A percentile compares a stretch with the other conserved stretches of the same genome.
Evolutionary conservation across 257 asterid genomes (phyloP).

Genomic region (Fraxinus pennsylvanica): DNA sequence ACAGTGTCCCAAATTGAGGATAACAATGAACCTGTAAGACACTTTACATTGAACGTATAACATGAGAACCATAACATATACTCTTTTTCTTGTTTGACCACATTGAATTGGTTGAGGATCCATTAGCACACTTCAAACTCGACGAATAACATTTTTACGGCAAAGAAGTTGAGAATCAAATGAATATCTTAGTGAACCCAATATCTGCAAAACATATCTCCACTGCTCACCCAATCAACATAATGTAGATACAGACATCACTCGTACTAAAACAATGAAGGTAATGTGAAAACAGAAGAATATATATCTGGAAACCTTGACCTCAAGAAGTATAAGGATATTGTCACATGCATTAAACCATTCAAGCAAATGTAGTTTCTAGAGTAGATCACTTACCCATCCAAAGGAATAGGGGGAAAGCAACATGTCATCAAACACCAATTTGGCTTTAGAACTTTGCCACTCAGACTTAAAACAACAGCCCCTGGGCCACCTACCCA

Average conservation of each 20-base stretch:
- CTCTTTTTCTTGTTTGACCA: not conserved
- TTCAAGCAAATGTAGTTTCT: slow-evolving; percentile 11
- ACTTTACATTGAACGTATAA: slow-evolving; percentile 2
- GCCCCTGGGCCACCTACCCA: slow-evolving; percentile 99
- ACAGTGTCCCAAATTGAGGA: not conserved
- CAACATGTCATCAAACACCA: slow-evolving; percentile 98
- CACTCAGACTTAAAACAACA: slow-evolving; percentile 83
- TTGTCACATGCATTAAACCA: slow-evolving; percentile 2
- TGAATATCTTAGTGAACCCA: slow-evolving; percentile 13
- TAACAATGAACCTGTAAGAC: not conserved
- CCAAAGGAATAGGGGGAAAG: slow-evolving; percentile 80
- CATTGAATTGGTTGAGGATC: not conserved
- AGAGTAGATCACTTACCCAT: slow-evolving; percentile 68
- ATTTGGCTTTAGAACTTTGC: slow-evolving; percentile 79
- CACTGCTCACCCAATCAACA: slow-evolving; percentile 22
- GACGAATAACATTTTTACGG: not conserved
- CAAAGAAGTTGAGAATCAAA: not conserved
- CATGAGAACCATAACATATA: not conserved
- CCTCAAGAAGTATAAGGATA: slow-evolving; percentile 1
- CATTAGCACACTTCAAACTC: not conserved
- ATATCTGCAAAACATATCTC: slow-evolving; percentile 21
- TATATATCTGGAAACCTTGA: not conserved
- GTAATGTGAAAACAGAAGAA: not conserved
- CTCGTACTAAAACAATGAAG: slow-evolving; percentile 12
- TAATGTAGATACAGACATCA: slow-evolving; percentile 9